Base-by-base conservation (phyloP, 225 moss, liverwort and hornwort species). In the Takakia lepidozioides region DNA sequence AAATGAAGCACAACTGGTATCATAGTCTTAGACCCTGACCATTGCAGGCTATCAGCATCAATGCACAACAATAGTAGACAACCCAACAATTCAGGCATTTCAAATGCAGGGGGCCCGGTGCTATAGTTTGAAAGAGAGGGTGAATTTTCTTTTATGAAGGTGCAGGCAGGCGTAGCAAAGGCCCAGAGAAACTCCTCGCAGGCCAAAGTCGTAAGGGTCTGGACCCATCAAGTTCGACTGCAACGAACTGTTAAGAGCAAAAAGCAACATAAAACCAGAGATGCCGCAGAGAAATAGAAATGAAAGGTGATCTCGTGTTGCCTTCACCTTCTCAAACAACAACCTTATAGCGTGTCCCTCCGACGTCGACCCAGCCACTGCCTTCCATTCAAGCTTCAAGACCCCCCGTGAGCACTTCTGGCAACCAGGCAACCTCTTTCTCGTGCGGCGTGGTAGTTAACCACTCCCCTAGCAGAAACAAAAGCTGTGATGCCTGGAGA, bases 181-280 rank as follows among this genome's bases (percentile, higher is more conserved):
- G 17, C 91, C 91, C 11, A 92, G 49, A 4, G 58, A 55, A 51
- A 65, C 86, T 42, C 91, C 91, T 2, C 86, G 78, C 5, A 70
- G 26, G 15, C 71, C 68, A 19, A 65, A 47, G 46, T 86, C 74
- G 4, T 76, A 26, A n/a, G 25, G 20, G 52, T 36, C 73, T 10
- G 47, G 50, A 19, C 55, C 49, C 43, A 21, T 27, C 18, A 57
- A 26, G 39, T 56, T 60, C 53, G 58, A 42, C 6, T 45, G 64
- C 4, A 46, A 24, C 1, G 60, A 52, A 4, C 51, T 58, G 8
- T 65, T 43, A 25, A 87, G 62, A 2, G 91, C 56, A 19, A 69
- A 60, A 38, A 86, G 74, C 6, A 68, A 71, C 48, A 92, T 42
- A 17, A 65, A 56, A 10, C 91, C 91, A 11, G 86, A 84, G 17